Evolutionary conservation across 2,329 filamentous ascomycete genomes (phyloP).

Genomic region (Venturia carpophila): DNA sequence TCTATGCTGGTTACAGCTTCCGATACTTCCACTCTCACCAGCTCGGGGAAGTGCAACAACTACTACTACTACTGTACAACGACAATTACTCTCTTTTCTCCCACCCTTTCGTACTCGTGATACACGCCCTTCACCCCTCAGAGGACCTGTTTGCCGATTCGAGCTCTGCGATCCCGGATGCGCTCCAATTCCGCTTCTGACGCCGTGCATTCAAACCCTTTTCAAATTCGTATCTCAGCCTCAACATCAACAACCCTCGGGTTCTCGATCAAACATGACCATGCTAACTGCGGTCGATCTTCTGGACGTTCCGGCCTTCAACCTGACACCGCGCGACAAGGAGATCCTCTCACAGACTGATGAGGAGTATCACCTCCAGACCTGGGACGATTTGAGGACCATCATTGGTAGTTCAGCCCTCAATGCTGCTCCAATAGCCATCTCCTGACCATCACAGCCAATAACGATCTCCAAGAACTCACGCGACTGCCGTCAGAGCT

Average conservation of each 20-base stretch:
- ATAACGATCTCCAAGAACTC: slow-evolving; percentile 47
- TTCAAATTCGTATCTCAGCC: not conserved
- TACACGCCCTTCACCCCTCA: not conserved
- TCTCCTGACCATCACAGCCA: slow-evolving; percentile 19
- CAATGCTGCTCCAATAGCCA: not conserved
- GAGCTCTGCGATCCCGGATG: not conserved
- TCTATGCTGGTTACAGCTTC: not conserved
- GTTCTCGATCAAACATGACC: too few relatives aligned
- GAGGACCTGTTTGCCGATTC: not conserved
- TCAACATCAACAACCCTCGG: not conserved
- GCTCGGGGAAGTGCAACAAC: too few relatives aligned
- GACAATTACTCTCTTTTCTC: too few relatives aligned
- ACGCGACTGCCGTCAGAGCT: slow-evolving; percentile 53
- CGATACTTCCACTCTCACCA: not conserved
- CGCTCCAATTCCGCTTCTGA: not conserved
- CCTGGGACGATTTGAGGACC: slow-evolving; percentile 44
- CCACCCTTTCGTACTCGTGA: not conserved
- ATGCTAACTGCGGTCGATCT: too few relatives aligned
- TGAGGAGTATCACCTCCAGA: slow-evolving; percentile 44
- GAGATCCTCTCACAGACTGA: slow-evolving; percentile 43
- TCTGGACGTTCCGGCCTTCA: not conserved
- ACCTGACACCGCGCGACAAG: slow-evolving; percentile 25
- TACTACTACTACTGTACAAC: too few relatives aligned
- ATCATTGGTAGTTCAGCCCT: slow-evolving; percentile 39
- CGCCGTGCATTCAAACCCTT: not conserved